Base-by-base conservation (phyloP, 805 yeast species). In the Hyphopichia homilentoma region DNA sequence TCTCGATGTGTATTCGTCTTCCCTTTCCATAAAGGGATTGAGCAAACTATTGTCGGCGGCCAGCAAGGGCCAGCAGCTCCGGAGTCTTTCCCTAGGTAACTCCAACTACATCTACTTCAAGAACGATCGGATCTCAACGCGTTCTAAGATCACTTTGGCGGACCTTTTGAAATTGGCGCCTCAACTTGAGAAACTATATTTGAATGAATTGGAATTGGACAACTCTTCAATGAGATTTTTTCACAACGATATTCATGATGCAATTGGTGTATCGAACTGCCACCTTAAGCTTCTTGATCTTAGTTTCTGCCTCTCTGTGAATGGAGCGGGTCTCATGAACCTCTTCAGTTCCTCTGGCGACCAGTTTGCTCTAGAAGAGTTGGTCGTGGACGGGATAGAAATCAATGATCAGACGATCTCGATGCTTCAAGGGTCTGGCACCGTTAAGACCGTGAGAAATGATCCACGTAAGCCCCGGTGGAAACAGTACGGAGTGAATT, bases 1-100 rank as follows among this genome's bases (percentile, higher is more conserved):
- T 4, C 48, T 65, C n/a, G 73, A 54, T 27, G 60, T 72, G 29
- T 67, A 65, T 27, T 56, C 55, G 25, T 59, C 65, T 31, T 66
- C 67, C 25, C 55, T 68, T 23, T 61, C 70, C 16, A 63, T 43
- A 30, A 65, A 59, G 23, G 67, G 64, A 27, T 56, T 68, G 33
- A 52, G 65, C 28, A 61, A 58, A 40, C 54, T 70, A 4, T 61
- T 68, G 23, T 55, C 52, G 5, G 58, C 50, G 23, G 57, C 59
- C 26, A 33, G 41, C 47, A 50, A 15, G 53, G 53, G 9, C 54
- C 54, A 40, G 48, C 56, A 18, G 43, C 50, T 52, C 52, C 48
- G 25, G 53, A 54, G 38, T 48, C 57, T 34, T 63, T 56, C 36
- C 50, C 56, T 34, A 55, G 69, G 51, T 54, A 65, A 45, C 42